Conservation (phyloP, 2,329 filamentous ascomycete species). For the Apiospora sp. region DNA sequence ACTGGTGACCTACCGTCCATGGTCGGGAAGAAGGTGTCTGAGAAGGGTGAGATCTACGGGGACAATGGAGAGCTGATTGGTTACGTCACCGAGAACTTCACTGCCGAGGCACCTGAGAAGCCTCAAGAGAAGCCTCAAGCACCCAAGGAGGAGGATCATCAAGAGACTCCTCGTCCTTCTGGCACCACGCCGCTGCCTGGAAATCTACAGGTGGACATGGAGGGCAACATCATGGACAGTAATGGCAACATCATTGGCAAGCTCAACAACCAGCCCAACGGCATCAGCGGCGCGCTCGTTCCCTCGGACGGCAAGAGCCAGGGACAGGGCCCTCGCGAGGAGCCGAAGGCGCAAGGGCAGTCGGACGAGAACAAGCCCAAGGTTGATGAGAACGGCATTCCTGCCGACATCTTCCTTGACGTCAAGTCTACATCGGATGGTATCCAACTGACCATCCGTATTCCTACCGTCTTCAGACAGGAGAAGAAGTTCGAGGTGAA, state of each 20-base stretch:
- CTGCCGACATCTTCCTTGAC: constrained; percentile 64
- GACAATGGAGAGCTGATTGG: constrained; percentile 52
- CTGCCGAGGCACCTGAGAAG: constrained; percentile 25
- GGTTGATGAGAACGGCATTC: constrained; percentile 47
- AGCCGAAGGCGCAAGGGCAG: constrained; percentile 45
- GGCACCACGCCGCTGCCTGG: constrained; percentile 33
- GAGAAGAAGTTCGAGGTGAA: constrained; percentile 29
- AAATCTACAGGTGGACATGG: constrained; percentile 51
- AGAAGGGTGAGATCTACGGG: constrained; percentile 56
- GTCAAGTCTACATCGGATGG: constrained; percentile 66
- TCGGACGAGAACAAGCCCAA: constrained; percentile 47
- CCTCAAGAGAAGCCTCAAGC: constrained; percentile 30
- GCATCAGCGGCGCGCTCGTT: constrained; percentile 44
- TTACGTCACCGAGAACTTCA: constrained; percentile 53
- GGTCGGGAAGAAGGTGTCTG: constrained; percentile 56
- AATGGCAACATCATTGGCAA: constrained; percentile 55
- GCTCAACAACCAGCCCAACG: constrained; percentile 55
- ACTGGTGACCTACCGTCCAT: constrained; percentile 64
- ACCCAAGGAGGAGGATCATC: constrained; percentile 34
- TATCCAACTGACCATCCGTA: constrained; percentile 65
- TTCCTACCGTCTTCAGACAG: constrained; percentile 61
- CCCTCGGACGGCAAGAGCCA: not conserved
- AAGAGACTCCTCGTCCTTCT: constrained; percentile 33
- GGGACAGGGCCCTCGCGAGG: constrained; percentile 29
- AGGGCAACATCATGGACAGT: constrained; percentile 55